phyloP scores from a whole-genome alignment of 2,329 filamentous ascomycete species.

The Diaporthe eres region DNA sequence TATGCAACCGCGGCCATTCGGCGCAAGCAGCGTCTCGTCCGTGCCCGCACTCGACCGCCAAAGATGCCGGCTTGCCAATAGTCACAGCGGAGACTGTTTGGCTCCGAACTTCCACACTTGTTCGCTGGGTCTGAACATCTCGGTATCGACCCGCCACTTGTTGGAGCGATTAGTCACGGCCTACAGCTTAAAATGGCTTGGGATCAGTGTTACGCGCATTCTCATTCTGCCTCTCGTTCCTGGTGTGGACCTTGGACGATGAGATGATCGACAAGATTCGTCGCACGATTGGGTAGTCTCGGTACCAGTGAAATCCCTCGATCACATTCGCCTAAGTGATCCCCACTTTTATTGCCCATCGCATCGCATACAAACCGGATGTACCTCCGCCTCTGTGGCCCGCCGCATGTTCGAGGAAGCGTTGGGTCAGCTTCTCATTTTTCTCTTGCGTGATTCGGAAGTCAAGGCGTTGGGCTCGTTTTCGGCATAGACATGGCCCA shows the following conservation, averaged over 20 bases:
- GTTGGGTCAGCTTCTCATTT: conserved; percentile 32
- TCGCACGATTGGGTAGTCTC: conserved; percentile 7
- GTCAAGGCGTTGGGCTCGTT: conserved; percentile 35
- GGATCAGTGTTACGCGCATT: background rate
- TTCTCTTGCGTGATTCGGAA: conserved; percentile 27
- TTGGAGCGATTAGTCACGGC: background rate
- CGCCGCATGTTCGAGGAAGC: conserved; percentile 7
- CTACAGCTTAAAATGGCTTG: background rate
- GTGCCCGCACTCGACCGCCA: too few relatives aligned
- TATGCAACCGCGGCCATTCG: background rate
- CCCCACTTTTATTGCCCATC: background rate
- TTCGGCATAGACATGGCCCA: conserved; percentile 39
- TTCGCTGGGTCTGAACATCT: conserved; percentile 1
- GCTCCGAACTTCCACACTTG: background rate
- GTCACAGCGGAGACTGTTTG: background rate
- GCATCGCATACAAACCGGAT: background rate
- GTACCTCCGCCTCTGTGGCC: conserved; percentile 9
- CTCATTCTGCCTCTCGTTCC: conserved; percentile 8
- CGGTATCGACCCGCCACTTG: background rate
- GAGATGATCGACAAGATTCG: background rate
- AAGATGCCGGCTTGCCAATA: background rate
- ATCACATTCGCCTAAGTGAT: background rate
- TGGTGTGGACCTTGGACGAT: background rate
- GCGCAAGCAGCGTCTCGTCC: background rate
- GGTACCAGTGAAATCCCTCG: conserved; percentile 2